Conservation (phyloP, 1,284 basidiomycete genomes). For the Apiotrichum montevideense region DNA sequence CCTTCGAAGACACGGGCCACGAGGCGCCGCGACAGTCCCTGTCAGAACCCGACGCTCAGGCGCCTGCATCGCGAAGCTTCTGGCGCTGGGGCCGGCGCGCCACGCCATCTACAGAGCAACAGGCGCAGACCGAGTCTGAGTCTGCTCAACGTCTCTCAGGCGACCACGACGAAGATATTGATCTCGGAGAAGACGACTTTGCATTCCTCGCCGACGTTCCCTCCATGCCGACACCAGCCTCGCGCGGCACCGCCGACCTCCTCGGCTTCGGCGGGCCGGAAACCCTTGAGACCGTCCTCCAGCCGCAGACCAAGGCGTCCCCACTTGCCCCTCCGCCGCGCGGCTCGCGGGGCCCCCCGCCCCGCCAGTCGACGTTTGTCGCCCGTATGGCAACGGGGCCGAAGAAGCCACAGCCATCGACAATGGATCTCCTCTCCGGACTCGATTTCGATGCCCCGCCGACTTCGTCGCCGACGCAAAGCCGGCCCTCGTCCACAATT, state of each 20-base stretch:
- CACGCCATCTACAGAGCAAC: too few relatives aligned
- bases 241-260: conserved; percentile 34
- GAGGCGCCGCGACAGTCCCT: not conserved
- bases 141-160: too few relatives aligned
- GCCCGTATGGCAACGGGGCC: conserved; percentile 20
- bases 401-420: conserved; percentile 2
- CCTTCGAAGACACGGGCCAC: not conserved
- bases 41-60: conserved; percentile 9
- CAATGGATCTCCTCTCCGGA: conserved; percentile 33
- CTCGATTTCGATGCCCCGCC: conserved; percentile 27
- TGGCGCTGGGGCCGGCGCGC: conserved; percentile 21
- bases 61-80: conserved; percentile 40
- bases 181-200: conserved; percentile 43
- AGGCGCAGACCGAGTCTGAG: not conserved
- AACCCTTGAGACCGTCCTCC: not conserved
- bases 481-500: not conserved
- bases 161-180: conserved; percentile 25
- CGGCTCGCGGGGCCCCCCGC: not conserved
- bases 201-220: conserved; percentile 45
- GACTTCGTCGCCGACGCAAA: not conserved
- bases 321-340: conserved; percentile 34
- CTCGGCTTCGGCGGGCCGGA: conserved; percentile 25
- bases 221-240: conserved; percentile 17
- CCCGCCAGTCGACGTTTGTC: conserved; percentile 13
- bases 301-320: conserved; percentile 15